These are phyloP conservation scores for Lecanosticta acicola DNA, from an alignment of 2,329 filamentous ascomycete species.

Conservation along the genomic window DNA sequence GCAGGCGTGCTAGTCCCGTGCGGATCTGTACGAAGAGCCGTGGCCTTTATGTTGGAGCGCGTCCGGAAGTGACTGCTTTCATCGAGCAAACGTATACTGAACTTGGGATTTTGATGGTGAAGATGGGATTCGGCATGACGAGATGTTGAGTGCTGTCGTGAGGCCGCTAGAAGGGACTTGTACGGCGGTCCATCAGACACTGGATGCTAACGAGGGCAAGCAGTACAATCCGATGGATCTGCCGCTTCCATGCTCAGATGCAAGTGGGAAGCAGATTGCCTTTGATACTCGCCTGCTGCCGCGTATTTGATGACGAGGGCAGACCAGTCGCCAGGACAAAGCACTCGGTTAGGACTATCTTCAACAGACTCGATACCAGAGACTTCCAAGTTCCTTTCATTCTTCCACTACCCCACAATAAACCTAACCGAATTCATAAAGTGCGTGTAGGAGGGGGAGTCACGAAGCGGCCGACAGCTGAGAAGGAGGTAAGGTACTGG, in stretches of 20 bases:
- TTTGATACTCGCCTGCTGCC: too few relatives aligned
- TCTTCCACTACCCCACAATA: too few relatives aligned
- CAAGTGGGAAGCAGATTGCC: not conserved
- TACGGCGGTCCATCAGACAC: slow-evolving; percentile 65
- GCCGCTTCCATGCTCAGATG: not conserved
- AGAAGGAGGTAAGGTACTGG: too few relatives aligned
- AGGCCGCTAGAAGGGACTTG: slow-evolving; percentile 49
- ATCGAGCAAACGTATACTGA: slow-evolving; percentile 84
- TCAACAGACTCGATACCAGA: too few relatives aligned
- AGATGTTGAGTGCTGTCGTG: slow-evolving; percentile 57
- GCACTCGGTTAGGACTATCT: too few relatives aligned
- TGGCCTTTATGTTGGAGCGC: slow-evolving; percentile 77
- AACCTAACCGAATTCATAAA: too few relatives aligned
- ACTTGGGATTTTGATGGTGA: slow-evolving; percentile 70
- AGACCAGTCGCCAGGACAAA: too few relatives aligned
- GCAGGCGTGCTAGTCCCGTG: slow-evolving; percentile 62
- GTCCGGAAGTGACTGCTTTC: slow-evolving; percentile 77
- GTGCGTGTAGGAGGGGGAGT: too few relatives aligned
- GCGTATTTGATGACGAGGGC: too few relatives aligned
- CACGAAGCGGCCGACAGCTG: too few relatives aligned
- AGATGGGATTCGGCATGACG: slow-evolving; percentile 51
- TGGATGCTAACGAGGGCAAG: slow-evolving; percentile 74
- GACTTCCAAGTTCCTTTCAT: too few relatives aligned
- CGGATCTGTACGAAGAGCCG: slow-evolving; percentile 84
- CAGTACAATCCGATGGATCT: not conserved